phyloP scores from a whole-genome alignment of 116 monocot genomes.

The Cymodocea nodosa region DNA sequence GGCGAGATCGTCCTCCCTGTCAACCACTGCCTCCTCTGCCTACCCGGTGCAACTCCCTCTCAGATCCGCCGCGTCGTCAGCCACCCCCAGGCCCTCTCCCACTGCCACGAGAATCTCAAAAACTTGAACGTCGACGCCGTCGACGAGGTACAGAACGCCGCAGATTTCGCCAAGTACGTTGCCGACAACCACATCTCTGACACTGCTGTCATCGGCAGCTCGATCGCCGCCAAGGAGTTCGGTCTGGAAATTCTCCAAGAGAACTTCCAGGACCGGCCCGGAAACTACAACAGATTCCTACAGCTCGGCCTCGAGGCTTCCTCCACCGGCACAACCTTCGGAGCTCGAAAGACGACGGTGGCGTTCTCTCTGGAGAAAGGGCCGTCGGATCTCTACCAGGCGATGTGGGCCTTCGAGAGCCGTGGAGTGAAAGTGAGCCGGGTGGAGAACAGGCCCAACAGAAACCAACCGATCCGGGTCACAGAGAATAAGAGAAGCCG shows the following conservation, averaged over 20 bases:
- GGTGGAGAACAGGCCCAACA: conserved; percentile 66
- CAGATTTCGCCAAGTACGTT: conserved; percentile 7
- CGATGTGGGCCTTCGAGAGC: conserved; percentile 50
- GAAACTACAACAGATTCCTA: conserved; percentile 61
- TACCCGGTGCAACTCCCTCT: conserved; percentile 14
- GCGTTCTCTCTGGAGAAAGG: conserved; percentile 55
- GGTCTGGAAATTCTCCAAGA: conserved; percentile 20
- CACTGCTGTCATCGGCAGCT: conserved; percentile 39
- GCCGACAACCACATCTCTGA: conserved; percentile 30
- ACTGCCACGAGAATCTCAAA: conserved; percentile 25
- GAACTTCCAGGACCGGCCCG: conserved; percentile 42
- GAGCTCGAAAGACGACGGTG: conserved; percentile 42
- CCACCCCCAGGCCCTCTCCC: conserved; percentile 25
- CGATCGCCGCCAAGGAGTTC: conserved; percentile 25
- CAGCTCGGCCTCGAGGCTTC: conserved; percentile 19
- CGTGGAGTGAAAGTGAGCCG: conserved; percentile 33
- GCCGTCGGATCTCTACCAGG: conserved; percentile 43
- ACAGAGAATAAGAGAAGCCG: conserved; percentile 4
- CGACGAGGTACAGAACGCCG: conserved; percentile 23
- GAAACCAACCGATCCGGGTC: conserved; percentile 33
- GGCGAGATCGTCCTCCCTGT: conserved; percentile 65
- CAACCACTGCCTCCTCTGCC: conserved; percentile 61
- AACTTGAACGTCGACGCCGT: conserved; percentile 31
- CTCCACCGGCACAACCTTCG: neutral
- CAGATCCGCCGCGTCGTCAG: conserved; percentile 48